Conservation (phyloP, 805 yeast species). For the Candida nanaspora region DNA sequence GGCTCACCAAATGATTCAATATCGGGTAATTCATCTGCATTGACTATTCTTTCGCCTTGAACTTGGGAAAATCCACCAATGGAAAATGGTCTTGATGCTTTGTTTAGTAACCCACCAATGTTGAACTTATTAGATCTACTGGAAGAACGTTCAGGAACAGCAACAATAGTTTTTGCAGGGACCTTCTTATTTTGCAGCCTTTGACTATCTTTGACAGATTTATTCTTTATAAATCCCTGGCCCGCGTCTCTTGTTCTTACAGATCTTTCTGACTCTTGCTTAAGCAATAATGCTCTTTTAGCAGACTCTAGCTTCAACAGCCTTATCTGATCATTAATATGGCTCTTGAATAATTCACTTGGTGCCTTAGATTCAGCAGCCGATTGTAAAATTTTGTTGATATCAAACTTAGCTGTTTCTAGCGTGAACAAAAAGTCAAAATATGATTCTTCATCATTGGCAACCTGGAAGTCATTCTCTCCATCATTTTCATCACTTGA, state of each 20-base stretch:
- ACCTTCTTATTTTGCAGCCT: neutral
- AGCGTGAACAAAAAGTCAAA: constrained; percentile 49
- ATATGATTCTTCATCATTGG: constrained; percentile 18
- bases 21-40: constrained; percentile 55
- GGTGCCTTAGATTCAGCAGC: neutral
- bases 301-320: constrained; percentile 44
- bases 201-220: too few relatives aligned
- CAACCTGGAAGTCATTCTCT: constrained; percentile 19
- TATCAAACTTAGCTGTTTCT: constrained; percentile 17
- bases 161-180: neutral
- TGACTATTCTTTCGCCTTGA: constrained; percentile 26
- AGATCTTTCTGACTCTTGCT: constrained; percentile 17
- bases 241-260: neutral
- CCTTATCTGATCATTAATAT: constrained; percentile 42
- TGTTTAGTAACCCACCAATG: constrained; percentile 27
- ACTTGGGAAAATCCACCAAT: constrained; percentile 26
- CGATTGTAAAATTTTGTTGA: neutral
- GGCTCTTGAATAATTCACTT: constrained; percentile 31
- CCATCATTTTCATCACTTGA: constrained; percentile 9
- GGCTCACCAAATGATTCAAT: constrained; percentile 32
- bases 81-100: constrained; percentile 53
- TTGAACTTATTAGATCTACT: constrained; percentile 13
- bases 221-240: neutral
- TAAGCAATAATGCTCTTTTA: constrained; percentile 17
- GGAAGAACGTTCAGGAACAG: neutral